phyloP scores from a whole-genome alignment of 208 protist species.

The Phytomonas francai region DNA sequence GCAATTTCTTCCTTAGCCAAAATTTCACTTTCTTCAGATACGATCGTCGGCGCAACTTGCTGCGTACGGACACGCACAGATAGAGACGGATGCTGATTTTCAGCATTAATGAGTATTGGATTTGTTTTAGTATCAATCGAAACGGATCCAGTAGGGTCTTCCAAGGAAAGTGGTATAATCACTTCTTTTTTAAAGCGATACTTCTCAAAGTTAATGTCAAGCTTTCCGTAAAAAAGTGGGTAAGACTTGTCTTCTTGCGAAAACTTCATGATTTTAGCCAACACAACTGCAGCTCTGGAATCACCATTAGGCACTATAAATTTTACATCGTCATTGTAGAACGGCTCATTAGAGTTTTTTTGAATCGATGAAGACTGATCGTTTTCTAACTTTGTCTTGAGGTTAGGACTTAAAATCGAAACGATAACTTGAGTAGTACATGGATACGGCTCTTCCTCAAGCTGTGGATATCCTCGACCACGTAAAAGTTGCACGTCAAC shows the following conservation, averaged over 20 bases:
- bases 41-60: background rate
- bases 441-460: conserved; percentile 50
- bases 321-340: conserved; percentile 37
- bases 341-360: conserved; percentile 46
- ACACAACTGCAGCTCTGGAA: conserved; percentile 13
- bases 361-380: conserved; percentile 30
- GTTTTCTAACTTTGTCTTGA: conserved; percentile 10
- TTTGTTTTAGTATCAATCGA: background rate
- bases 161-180: conserved; percentile 22
- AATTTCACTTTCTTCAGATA: background rate
- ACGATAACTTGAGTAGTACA: conserved; percentile 36
- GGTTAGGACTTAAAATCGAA: conserved; percentile 11
- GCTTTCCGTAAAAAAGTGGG: conserved; percentile 25
- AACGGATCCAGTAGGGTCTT: background rate
- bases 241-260: conserved; percentile 19
- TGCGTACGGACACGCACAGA: background rate
- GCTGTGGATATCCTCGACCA: conserved; percentile 41
- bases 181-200: conserved; percentile 24
- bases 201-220: conserved; percentile 10
- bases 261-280: conserved; percentile 32
- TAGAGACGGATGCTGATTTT: background rate
- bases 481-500: conserved; percentile 44
- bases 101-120: background rate
- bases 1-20: background rate
- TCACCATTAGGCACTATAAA: conserved; percentile 22